phyloP scores from a whole-genome alignment of 2,329 filamentous ascomycete species.

The Phaeosphaeria sp. region DNA sequence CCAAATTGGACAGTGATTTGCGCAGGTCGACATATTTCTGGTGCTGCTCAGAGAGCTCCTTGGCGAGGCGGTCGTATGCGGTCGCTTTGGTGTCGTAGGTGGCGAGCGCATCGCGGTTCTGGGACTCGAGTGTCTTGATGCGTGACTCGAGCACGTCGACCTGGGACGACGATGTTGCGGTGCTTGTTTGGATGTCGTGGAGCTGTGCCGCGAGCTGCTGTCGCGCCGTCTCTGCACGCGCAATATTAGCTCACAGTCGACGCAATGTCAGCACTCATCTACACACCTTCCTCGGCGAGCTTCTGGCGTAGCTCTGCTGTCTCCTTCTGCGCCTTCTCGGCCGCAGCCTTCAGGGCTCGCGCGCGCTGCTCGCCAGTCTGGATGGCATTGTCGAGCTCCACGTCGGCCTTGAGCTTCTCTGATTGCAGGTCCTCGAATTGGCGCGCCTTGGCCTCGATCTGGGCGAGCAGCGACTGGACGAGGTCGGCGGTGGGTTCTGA shows the following conservation, averaged over 20 bases:
- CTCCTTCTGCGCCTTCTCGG: conserved; percentile 84
- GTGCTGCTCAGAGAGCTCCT: conserved; percentile 87
- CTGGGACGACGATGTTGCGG: conserved; percentile 74
- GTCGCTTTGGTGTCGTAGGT: conserved; percentile 89
- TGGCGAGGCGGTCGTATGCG: conserved; percentile 82
- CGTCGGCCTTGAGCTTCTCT: conserved; percentile 86
- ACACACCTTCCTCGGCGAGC: conserved; percentile 79
- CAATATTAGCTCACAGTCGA: no score
- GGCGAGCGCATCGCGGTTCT: conserved; percentile 87
- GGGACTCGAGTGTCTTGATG: conserved; percentile 84
- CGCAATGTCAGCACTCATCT: not conserved
- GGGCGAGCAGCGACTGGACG: conserved; percentile 74
- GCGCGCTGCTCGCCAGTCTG: conserved; percentile 82
- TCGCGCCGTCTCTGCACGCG: conserved; percentile 71
- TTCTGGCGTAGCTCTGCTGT: conserved; percentile 81
- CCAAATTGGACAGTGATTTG: conserved; percentile 79
- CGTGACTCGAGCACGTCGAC: conserved; percentile 79
- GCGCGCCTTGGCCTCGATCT: conserved; percentile 78
- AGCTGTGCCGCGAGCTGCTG: conserved; percentile 82
- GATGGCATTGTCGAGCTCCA: conserved; percentile 90
- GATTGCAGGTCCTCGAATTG: conserved; percentile 83
- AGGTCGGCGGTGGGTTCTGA: conserved; percentile 78
- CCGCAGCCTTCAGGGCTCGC: conserved; percentile 78
- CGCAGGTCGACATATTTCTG: conserved; percentile 84
- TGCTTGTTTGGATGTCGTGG: conserved; percentile 75